phyloP scores from a whole-genome alignment of 371 early-diverging fungal genomes.

The Syncephalastrum contaminatum region DNA sequence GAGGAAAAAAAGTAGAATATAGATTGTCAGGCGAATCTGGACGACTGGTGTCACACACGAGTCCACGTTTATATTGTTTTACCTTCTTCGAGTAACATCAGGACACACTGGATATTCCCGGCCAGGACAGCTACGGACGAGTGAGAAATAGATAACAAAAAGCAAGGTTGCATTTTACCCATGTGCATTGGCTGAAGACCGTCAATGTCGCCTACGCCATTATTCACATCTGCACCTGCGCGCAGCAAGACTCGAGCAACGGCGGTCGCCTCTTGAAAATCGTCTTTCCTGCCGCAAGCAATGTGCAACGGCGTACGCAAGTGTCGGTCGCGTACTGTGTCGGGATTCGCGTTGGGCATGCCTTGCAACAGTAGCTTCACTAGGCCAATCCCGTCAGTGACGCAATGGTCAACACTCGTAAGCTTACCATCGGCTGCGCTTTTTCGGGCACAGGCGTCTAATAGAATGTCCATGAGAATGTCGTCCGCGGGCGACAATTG shows the following conservation, averaged over 20 bases:
- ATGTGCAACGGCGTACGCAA: constrained; percentile 49
- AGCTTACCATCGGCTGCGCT: constrained; percentile 31
- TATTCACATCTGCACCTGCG: constrained; percentile 46
- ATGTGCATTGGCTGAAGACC: constrained; percentile 48
- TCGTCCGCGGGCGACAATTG: constrained; percentile 29
- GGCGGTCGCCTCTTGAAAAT: constrained; percentile 29
- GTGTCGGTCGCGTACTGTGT: constrained; percentile 41
- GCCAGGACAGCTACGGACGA: constrained; percentile 38
- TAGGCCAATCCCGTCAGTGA: constrained; percentile 6
- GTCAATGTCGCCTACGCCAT: constrained; percentile 49
- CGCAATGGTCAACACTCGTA: not conserved
- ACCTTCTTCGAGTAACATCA: constrained; percentile 48
- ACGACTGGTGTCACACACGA: not conserved
- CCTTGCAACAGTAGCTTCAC: constrained; percentile 32
- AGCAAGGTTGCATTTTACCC: constrained; percentile 23
- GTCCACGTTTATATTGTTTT: constrained; percentile 11
- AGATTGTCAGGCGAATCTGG: not conserved
- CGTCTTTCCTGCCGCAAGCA: constrained; percentile 43
- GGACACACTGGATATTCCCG: constrained; percentile 44
- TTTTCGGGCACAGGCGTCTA: constrained; percentile 41
- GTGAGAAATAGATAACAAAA: not conserved
- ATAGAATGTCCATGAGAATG: constrained; percentile 29
- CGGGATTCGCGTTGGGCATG: constrained; percentile 34
- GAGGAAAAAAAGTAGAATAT: constrained; percentile 6
- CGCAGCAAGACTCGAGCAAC: constrained; percentile 37